Conservation (phyloP, 495 filamentous ascomycete genomes). For the Aspergillus cristatus region DNA sequence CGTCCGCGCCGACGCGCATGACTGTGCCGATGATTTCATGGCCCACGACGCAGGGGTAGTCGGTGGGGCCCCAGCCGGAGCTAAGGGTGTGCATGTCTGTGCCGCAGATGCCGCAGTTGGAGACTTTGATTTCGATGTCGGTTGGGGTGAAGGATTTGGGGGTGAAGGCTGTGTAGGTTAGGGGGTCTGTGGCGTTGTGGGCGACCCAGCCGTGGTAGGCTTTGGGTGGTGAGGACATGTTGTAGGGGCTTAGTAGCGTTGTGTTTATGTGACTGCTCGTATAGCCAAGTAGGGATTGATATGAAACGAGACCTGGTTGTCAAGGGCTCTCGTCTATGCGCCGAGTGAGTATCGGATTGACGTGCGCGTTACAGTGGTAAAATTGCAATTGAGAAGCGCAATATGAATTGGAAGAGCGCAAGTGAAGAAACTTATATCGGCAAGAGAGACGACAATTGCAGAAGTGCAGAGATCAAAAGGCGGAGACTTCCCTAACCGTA, state of each 20-base stretch:
- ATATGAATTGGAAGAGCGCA: no score
- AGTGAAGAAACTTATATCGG: no score
- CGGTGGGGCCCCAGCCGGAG: constrained; percentile 61
- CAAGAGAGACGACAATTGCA: no score
- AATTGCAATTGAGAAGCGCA: no score
- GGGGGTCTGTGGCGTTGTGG: constrained; percentile 56
- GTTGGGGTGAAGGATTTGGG: constrained; percentile 72
- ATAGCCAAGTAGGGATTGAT: no score
- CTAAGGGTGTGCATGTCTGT: constrained; percentile 67
- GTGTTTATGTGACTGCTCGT: constrained; percentile 1
- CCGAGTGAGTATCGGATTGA: no score
- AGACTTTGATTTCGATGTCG: constrained; percentile 54
- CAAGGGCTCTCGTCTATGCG: no score
- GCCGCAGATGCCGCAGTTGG: constrained; percentile 81
- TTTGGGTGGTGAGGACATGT: constrained; percentile 15
- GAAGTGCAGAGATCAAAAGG: no score
- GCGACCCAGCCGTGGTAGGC: constrained; percentile 80
- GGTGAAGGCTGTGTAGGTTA: constrained; percentile 61
- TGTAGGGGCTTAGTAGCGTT: constrained; percentile 1
- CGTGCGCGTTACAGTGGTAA: no score
- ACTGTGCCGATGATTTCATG: constrained; percentile 81
- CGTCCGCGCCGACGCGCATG: constrained; percentile 50
- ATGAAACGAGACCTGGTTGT: no score
- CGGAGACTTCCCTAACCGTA: no score
- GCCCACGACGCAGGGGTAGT: constrained; percentile 67